Conservation (phyloP, 2,329 filamentous ascomycete genomes). For the Hirsutella thompsonii region DNA sequence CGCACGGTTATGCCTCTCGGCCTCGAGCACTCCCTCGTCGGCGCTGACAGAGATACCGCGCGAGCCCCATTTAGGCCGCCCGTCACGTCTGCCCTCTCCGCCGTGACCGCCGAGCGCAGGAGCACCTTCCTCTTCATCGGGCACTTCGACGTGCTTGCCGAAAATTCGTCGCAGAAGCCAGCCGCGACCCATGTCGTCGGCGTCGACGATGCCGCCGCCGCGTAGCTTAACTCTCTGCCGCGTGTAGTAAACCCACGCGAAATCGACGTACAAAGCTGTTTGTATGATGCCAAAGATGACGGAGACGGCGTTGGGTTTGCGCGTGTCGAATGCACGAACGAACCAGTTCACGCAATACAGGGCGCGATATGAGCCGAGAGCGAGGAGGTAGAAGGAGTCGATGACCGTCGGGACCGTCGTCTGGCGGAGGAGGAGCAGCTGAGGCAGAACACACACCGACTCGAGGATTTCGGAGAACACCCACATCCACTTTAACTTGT, state of each 20-base stretch:
- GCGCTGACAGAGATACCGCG: slow-evolving; percentile 55
- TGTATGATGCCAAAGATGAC: slow-evolving; percentile 82
- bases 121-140: slow-evolving; percentile 46
- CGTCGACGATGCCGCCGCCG: slow-evolving; percentile 74
- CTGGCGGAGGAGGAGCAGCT: slow-evolving; percentile 81
- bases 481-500: slow-evolving; percentile 56
- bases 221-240: slow-evolving; percentile 89
- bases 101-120: slow-evolving; percentile 28
- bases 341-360: slow-evolving; percentile 94
- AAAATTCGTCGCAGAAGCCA: slow-evolving; percentile 75
- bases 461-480: slow-evolving; percentile 86
- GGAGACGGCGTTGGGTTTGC: slow-evolving; percentile 54
- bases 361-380: slow-evolving; percentile 75
- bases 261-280: slow-evolving; percentile 82
- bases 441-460: slow-evolving; percentile 79
- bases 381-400: slow-evolving; percentile 87
- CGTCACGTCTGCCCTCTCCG: slow-evolving; percentile 14
- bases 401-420: slow-evolving; percentile 94
- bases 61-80: slow-evolving; percentile 46
- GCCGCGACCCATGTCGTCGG: slow-evolving; percentile 73
- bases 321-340: slow-evolving; percentile 48
- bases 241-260: slow-evolving; percentile 93
- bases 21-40: slow-evolving; percentile 44
- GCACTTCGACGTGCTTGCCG: slow-evolving; percentile 40
- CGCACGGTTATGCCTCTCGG: slow-evolving; percentile 32